Evolutionary conservation across 805 yeast species (phyloP), one percentile per base, ranked within the genome.

Genomic region (Cyberlindnera mississippiensis): DNA sequence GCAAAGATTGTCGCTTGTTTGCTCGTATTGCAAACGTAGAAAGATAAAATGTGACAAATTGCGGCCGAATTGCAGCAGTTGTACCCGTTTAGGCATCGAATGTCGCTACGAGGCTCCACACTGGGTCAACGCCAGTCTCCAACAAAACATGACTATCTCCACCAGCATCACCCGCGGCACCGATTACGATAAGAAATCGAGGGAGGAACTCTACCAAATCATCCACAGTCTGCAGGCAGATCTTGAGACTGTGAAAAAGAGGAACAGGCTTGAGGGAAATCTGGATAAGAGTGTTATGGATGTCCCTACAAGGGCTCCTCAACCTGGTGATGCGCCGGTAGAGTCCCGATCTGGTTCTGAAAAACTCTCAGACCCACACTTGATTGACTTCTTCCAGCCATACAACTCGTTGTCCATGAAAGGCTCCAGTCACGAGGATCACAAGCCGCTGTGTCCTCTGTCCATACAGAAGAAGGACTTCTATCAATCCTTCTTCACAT

Each of bases 1-100:
- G 28, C 66, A 66, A 24, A 48, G 72, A 26, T 45, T 61, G 4
- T 53, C 59, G 0, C 49, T 69, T 4, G 72, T 59, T 10, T 65
- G 69, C 42, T 42, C 43, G 3, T 50, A 55, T 17, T 66, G 69
- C 48, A 63, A 61, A 35, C 47, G 55, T 32, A 46, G 66, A 28
- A 64, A 64, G 46, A 59, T 47, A 33, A 46, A 44, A 27, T 51
- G 55, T 40, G 48, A 47, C 28, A 48, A 32, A 30, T 30, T 5
- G 8, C 34, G 38, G n/a, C 56, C 52, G 4, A 5, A 30, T 1
- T 58, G 68, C 35, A 56, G 40, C 2, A 36, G 34, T n/a, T 64
- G 68, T 45, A 19, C 42, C 1, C 54, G 45, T 34, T 40, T 51
- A 16, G 51, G 52, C 10, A 48, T 53, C 12, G 38, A 40, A 26